Percentiles rank a stretch among this genome's conserved stretches.
These are phyloP conservation scores for Candida manassasensis DNA, from an alignment of 805 yeast species.

Conservation along the genomic window DNA sequence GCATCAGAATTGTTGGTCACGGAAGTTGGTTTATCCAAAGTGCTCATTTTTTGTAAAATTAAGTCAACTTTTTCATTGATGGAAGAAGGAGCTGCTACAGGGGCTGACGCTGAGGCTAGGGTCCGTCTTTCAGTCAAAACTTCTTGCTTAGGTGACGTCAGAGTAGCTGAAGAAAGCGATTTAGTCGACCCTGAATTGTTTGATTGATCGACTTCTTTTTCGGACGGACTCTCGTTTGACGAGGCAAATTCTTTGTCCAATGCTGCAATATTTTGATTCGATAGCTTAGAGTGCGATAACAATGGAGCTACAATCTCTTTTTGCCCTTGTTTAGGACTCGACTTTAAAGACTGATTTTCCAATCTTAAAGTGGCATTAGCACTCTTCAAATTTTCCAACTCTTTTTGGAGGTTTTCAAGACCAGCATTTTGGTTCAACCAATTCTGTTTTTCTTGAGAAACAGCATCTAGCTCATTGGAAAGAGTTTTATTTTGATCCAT, in stretches of 20 bases:
- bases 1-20: constrained; percentile 26
- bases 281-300: background rate
- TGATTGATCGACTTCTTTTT: constrained; percentile 7
- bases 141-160: too few relatives aligned
- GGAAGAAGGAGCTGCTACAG: background rate
- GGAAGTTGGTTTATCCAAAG: constrained; percentile 16
- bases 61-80: constrained; percentile 14
- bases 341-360: constrained; percentile 35
- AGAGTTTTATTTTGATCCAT: constrained; percentile 17
- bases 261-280: background rate
- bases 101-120: background rate
- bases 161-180: background rate
- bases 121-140: too few relatives aligned
- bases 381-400: constrained; percentile 26
- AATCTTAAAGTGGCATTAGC: constrained; percentile 30
- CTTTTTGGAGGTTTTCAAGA: constrained; percentile 11
- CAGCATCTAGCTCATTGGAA: constrained; percentile 15
- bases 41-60: constrained; percentile 25
- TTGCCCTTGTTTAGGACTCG: background rate
- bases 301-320: background rate
- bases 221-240: background rate
- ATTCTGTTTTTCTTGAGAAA: constrained; percentile 13
- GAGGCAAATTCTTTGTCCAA: background rate
- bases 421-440: constrained; percentile 5
- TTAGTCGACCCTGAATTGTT: constrained; percentile 4